Conservation (phyloP, 2,329 filamentous ascomycete species). For the Annulohypoxylon truncatum region DNA sequence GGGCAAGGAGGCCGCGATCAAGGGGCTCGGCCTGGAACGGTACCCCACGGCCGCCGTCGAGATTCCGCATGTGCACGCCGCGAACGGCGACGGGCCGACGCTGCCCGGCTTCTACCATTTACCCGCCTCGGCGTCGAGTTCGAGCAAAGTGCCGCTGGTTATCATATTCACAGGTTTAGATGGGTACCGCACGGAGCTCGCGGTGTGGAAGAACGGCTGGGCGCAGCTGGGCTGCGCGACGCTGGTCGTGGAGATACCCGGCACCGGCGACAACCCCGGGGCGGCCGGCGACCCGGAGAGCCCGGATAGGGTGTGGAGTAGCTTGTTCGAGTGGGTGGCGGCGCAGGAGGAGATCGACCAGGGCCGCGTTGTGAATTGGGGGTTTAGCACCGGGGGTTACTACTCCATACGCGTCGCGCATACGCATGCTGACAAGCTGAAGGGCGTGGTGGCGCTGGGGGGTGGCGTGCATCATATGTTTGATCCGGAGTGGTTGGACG, state of each 20-base stretch:
- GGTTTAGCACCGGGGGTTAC: slow-evolving; percentile 68
- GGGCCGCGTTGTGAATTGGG: slow-evolving; percentile 63
- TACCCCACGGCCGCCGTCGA: slow-evolving; percentile 46
- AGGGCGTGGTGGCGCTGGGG: slow-evolving; percentile 64
- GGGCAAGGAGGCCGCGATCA: slow-evolving; percentile 48
- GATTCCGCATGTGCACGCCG: slow-evolving; percentile 48
- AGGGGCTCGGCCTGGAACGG: slow-evolving; percentile 46
- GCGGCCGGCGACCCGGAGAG: slow-evolving; percentile 57
- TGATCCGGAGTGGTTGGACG: slow-evolving; percentile 62
- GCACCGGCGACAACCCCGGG: slow-evolving; percentile 67
- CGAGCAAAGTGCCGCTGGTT: slow-evolving; percentile 42
- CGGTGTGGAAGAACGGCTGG: slow-evolving; percentile 51
- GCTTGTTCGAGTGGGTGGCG: slow-evolving; percentile 65
- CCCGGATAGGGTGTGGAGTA: slow-evolving; percentile 65
- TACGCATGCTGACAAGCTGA: slow-evolving; percentile 63
- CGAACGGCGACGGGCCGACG: slow-evolving; percentile 40
- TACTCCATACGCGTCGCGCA: slow-evolving; percentile 68
- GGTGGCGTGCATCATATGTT: slow-evolving; percentile 71
- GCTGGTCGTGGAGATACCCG: slow-evolving; percentile 66
- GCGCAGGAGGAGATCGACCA: slow-evolving; percentile 60
- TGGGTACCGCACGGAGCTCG: slow-evolving; percentile 50
- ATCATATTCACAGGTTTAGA: slow-evolving; percentile 49
- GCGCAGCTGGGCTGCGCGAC: slow-evolving; percentile 59
- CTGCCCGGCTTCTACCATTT: slow-evolving; percentile 49
- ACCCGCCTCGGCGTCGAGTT: slow-evolving; percentile 39